Evolutionary conservation across 768 basidiomycete genomes (phyloP).

Genomic region (Lentinula aciculospora): DNA sequence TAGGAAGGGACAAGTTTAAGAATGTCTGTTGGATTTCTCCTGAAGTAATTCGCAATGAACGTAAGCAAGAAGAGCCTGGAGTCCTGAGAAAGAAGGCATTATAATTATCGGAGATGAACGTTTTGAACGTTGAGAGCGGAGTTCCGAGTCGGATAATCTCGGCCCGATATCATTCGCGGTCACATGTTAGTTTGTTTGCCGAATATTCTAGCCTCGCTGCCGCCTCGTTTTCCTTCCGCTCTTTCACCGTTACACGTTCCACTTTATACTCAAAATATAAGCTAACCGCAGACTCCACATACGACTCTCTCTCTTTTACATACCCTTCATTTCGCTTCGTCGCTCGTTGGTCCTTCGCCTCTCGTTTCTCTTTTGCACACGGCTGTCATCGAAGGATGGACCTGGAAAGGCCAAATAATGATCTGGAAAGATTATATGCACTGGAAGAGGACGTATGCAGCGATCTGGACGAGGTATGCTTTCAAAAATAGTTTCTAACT

Average conservation of each 20-base stretch:
- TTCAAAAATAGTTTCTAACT: not conserved
- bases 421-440: not conserved
- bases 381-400: not conserved
- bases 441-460: not conserved
- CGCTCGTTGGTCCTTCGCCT: not conserved
- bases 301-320: not conserved
- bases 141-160: not conserved
- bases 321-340: not conserved
- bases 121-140: not conserved
- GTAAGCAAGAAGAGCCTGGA: not conserved
- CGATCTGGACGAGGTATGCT: constrained; percentile 63
- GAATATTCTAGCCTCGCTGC: not conserved
- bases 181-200: not conserved
- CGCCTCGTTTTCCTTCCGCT: not conserved
- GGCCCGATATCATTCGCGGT: not conserved
- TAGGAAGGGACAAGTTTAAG: constrained; percentile 6
- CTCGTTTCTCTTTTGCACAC: not conserved
- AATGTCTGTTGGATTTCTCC: not conserved
- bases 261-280: not conserved
- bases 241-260: not conserved
- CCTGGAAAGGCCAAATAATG: constrained; percentile 16
- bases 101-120: not conserved
- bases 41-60: too few species aligned
- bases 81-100: not conserved
- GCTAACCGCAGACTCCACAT: not conserved